Evolutionary conservation across 2,329 filamentous ascomycete species (phyloP).

Genomic region (Colletotrichum spaethianum): DNA sequence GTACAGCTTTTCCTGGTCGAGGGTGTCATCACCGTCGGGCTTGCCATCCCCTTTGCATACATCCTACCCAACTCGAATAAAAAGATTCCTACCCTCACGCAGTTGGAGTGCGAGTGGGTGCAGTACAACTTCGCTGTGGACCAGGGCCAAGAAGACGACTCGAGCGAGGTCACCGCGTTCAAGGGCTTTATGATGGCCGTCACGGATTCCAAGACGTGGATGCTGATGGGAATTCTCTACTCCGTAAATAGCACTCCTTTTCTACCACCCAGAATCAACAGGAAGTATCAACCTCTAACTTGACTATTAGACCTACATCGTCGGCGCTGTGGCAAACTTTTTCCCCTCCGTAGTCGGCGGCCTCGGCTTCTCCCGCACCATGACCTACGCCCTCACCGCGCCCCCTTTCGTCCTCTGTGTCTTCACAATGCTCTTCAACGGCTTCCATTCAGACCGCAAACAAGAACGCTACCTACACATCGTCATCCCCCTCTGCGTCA

Average conservation of each 20-base stretch:
- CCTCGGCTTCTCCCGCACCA: constrained; percentile 43
- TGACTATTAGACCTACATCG: constrained; percentile 46
- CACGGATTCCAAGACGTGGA: constrained; percentile 53
- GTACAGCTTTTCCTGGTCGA: constrained; percentile 36
- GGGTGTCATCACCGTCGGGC: constrained; percentile 39
- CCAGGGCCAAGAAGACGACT: constrained; percentile 36
- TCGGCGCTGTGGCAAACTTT: constrained; percentile 48
- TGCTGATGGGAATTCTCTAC: constrained; percentile 52
- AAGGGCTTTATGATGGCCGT: constrained; percentile 48
- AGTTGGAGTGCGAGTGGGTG: constrained; percentile 41
- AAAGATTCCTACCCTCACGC: constrained; percentile 37
- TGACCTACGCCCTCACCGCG: constrained; percentile 44
- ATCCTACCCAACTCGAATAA: constrained; percentile 42
- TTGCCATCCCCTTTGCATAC: constrained; percentile 35
- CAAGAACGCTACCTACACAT: constrained; percentile 81
- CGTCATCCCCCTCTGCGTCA: constrained; percentile 71
- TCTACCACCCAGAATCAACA: not conserved
- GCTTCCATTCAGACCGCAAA: constrained; percentile 78
- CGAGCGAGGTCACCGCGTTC: constrained; percentile 39
- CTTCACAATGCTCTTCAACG: constrained; percentile 49
- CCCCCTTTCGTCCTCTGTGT: constrained; percentile 66
- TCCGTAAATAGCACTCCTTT: constrained; percentile 31
- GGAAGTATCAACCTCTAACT: not conserved
- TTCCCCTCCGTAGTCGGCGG: constrained; percentile 45
- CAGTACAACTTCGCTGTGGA: constrained; percentile 40